These are phyloP conservation scores for Paramecium tetraurelia DNA, from an alignment of 73 alveolate species.

Conservation along the genomic window DNA sequence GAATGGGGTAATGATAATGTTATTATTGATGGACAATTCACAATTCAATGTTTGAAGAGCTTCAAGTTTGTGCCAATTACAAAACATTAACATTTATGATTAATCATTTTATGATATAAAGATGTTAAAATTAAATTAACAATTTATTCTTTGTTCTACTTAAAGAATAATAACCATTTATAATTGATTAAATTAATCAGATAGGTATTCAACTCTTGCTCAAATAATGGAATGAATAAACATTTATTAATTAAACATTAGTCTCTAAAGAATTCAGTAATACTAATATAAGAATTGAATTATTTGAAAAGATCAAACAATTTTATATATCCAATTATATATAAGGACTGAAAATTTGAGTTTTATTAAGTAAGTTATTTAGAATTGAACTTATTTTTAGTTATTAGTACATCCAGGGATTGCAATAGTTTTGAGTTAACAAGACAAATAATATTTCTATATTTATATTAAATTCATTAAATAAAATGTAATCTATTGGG, in stretches of 20 bases:
- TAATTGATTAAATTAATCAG: no score
- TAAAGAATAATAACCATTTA: no score
- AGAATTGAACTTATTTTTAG: no score
- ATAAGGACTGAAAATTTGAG: background rate
- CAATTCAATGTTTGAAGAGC: background rate
- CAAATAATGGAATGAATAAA: no score
- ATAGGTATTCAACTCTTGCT: no score
- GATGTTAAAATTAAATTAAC: background rate
- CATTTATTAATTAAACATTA: no score
- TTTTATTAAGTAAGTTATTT: background rate
- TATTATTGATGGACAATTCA: background rate
- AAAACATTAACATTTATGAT: background rate
- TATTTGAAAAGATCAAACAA: background rate
- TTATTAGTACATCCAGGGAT: background rate
- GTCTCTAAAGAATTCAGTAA: no score
- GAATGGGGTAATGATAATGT: conserved; percentile 40
- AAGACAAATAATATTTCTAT: background rate
- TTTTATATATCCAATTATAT: background rate
- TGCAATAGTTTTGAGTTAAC: background rate
- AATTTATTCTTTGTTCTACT: background rate
- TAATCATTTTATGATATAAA: background rate
- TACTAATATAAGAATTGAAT: background rate
- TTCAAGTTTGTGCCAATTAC: conserved; percentile 16
- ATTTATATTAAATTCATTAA: background rate
- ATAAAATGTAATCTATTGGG: background rate